phyloP scores from a whole-genome alignment of 495 filamentous ascomycete species.

The Melanomma pulvis-pyrius region DNA sequence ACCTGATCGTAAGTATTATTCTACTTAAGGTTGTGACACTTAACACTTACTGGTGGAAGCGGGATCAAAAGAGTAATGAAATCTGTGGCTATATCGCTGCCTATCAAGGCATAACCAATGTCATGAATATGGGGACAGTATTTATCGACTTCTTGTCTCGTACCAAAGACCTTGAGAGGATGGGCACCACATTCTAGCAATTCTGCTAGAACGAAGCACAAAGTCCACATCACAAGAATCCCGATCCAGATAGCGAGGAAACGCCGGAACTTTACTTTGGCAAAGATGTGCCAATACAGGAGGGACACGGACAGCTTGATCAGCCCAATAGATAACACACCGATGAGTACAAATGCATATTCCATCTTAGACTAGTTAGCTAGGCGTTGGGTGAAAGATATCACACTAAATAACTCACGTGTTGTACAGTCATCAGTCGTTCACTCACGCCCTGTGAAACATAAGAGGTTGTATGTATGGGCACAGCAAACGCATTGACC shows the following conservation, averaged over 20 bases:
- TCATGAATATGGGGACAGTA: slow-evolving; percentile 5
- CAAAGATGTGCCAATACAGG: slow-evolving; percentile 14
- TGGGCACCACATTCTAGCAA: not conserved
- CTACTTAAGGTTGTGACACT: not conserved
- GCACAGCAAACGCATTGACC: not conserved
- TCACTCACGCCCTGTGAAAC: not conserved
- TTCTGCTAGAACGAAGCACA: slow-evolving; percentile 1
- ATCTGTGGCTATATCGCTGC: slow-evolving; percentile 10
- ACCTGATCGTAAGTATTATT: not conserved
- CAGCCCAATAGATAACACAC: not conserved
- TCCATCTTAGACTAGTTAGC: slow-evolving; percentile 2
- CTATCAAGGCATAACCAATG: not conserved
- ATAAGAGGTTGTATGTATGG: not conserved
- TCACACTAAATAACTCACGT: not conserved
- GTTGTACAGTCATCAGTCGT: not conserved
- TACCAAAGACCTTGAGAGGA: slow-evolving; percentile 13
- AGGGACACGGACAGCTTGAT: slow-evolving; percentile 11
- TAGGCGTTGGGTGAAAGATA: not conserved
- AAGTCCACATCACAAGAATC: slow-evolving; percentile 2
- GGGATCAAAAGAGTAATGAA: slow-evolving; percentile 7
- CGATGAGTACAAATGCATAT: slow-evolving; percentile 14
- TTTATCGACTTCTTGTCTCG: not conserved
- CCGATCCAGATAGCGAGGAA: slow-evolving; percentile 9
- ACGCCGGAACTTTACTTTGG: not conserved
- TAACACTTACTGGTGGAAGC: not conserved